Percentiles rank a stretch among this genome's conserved stretches.
phyloP scores from a whole-genome alignment of 768 basidiomycete species.

The Suillus sp. region DNA sequence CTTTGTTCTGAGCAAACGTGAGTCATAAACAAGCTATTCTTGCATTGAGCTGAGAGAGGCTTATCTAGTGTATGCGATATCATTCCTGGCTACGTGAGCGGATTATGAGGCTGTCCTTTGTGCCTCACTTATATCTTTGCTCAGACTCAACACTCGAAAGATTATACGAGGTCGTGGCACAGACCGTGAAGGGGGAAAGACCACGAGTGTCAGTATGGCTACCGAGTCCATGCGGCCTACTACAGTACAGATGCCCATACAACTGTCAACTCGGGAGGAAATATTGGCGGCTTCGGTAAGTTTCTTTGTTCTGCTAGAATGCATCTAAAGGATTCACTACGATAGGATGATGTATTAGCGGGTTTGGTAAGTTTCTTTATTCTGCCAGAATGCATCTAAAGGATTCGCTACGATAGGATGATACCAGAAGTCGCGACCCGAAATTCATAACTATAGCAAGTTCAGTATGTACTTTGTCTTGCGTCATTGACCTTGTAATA shows the following conservation, averaged over 20 bases:
- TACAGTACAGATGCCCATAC: slow-evolving; percentile 13
- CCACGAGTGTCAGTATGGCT: slow-evolving; percentile 32
- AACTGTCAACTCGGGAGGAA: not conserved
- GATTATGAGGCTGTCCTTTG: not conserved
- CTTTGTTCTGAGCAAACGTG: slow-evolving; percentile 68
- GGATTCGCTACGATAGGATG: not conserved
- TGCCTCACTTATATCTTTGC: slow-evolving; percentile 18
- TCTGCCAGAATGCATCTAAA: not conserved
- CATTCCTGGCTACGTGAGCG: slow-evolving; percentile 65
- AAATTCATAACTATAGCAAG: too few species aligned
- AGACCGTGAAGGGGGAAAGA: slow-evolving; percentile 38
- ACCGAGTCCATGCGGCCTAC: slow-evolving; percentile 5
- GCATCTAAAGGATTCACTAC: not conserved
- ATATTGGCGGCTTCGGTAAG: not conserved
- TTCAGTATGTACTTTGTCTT: not conserved
- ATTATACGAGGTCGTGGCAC: slow-evolving; percentile 56
- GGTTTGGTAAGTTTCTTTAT: not conserved
- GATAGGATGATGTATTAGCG: not conserved
- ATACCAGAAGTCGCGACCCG: not conserved
- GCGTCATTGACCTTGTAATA: not conserved
- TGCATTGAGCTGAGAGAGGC: slow-evolving; percentile 9
- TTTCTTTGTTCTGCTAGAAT: not conserved
- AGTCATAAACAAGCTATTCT: slow-evolving; percentile 25
- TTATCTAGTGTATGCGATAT: slow-evolving; percentile 58
- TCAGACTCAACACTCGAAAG: slow-evolving; percentile 62